Conservation (phyloP, 768 basidiomycete species). For the Naganishia friedmannii region DNA sequence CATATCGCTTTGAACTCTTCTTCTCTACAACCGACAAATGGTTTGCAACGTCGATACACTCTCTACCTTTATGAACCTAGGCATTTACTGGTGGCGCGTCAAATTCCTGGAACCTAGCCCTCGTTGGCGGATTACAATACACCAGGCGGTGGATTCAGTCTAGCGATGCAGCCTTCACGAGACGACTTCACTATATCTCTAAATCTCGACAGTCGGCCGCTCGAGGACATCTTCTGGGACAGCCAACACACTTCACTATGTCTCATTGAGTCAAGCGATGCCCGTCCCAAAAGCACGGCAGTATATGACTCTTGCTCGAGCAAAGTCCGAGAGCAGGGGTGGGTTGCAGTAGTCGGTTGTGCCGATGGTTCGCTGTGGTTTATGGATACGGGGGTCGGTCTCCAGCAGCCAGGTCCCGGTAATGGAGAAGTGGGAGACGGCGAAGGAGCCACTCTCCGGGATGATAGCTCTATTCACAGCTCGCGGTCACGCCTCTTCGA, state of each 20-base stretch:
- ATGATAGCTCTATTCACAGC: conserved; percentile 25
- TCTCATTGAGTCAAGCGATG: neutral
- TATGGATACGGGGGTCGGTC: conserved; percentile 4
- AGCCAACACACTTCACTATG: conserved; percentile 10
- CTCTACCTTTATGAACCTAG: no score
- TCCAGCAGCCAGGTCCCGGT: neutral
- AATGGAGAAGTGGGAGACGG: neutral
- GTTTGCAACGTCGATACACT: no score
- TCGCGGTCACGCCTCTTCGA: conserved; percentile 16
- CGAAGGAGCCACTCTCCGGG: neutral
- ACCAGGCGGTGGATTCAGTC: neutral
- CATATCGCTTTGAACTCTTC: no score
- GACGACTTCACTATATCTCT: conserved; percentile 18
- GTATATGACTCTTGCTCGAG: neutral
- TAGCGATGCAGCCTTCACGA: neutral
- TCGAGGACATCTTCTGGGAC: conserved; percentile 19
- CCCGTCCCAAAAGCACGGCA: neutral
- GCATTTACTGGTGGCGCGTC: no score
- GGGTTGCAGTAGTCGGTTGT: conserved; percentile 23
- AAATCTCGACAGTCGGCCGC: conserved; percentile 17
- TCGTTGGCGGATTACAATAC: neutral
- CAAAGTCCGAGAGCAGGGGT: neutral
- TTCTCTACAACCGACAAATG: no score
- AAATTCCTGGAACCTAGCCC: neutral
- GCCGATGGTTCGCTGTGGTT: conserved; percentile 29